These are phyloP conservation scores for Solanum clarkiae DNA, from an alignment of 257 asterid genomes.

Conservation along the genomic window DNA sequence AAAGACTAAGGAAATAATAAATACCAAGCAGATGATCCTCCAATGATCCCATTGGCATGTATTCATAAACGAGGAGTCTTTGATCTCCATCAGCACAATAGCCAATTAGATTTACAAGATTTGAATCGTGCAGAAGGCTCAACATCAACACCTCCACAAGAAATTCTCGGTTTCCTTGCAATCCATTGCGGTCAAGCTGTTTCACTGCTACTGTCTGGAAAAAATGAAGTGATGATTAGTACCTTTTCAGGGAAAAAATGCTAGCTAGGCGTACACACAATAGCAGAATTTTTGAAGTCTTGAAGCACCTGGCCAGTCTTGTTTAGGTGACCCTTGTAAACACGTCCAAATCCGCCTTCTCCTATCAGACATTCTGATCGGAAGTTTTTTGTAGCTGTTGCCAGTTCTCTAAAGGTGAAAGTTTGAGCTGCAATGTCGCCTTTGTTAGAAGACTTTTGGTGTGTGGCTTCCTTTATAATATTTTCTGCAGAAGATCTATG, in stretches of 20 bases:
- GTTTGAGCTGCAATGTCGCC: slow-evolving; percentile 69
- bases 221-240: background rate
- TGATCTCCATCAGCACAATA: slow-evolving; percentile 93
- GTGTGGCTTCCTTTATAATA: slow-evolving; percentile 11
- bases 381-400: slow-evolving; percentile 83
- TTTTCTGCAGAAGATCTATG: slow-evolving; percentile 8
- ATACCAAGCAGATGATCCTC: slow-evolving; percentile 84
- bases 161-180: slow-evolving; percentile 88
- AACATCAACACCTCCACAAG: slow-evolving; percentile 90
- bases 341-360: slow-evolving; percentile 92
- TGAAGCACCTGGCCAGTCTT: slow-evolving; percentile 50
- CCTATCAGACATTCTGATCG: slow-evolving; percentile 70
- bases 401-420: slow-evolving; percentile 75
- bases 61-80: slow-evolving; percentile 75
- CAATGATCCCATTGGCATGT: slow-evolving; percentile 64
- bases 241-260: background rate
- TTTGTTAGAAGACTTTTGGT: slow-evolving; percentile 5
- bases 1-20: background rate
- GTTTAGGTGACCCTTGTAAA: slow-evolving; percentile 59
- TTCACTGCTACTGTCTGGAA: slow-evolving; percentile 67
- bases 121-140: slow-evolving; percentile 64
- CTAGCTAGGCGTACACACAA: background rate
- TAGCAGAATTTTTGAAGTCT: background rate
- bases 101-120: slow-evolving; percentile 73
- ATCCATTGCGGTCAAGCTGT: slow-evolving; percentile 85